Evolutionary conservation across 108 stramenopile species (phyloP), one percentile per base, ranked within the genome.

Genomic region (Ochromonas danica): DNA sequence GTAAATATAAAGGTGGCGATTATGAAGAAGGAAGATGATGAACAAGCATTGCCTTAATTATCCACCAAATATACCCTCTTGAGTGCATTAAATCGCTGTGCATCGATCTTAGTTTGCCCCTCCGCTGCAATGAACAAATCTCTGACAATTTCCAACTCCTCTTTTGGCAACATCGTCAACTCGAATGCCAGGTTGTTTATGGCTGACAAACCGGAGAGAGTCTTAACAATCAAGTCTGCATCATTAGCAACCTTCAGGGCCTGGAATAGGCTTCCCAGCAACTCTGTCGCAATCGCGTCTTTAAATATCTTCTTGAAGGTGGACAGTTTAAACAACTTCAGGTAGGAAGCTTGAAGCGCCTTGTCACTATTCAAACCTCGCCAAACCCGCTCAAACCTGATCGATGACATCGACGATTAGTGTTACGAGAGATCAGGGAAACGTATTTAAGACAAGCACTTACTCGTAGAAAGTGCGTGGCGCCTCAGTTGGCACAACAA

Each of bases 241-340:
- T n/a, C n/a, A n/a, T n/a, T n/a, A n/a, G n/a, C n/a, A n/a, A n/a
- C n/a, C n/a, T n/a, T n/a, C n/a, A n/a, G n/a, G n/a, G n/a, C n/a
- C n/a, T n/a, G n/a, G n/a, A n/a, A n/a, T n/a, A n/a, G n/a, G n/a
- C n/a, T n/a, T n/a, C n/a, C 31, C 10, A 75, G 36, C 40, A 75
- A 42, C 6, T 75, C 72, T 10, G n/a, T 3, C 10, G 72, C 6
- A 75, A 75, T 33, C 51, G 72, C 31, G 3, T 27, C 72, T 75
- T 75, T 75, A 41, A 75, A 57, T 14, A 75, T 33, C 40, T 75
- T 75, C 25, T 75, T 75, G 51, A 75, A 75, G 38, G n/a, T 75
- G 36, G 72, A 27, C 6, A 10, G 6, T 41, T 75, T 75, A 36
- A 75, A 75, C 10, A 42, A 33, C 22, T 17, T 42, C 14, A 75